Conservation (phyloP, 2,329 filamentous ascomycete species). For the Metarhizium robertsii region DNA sequence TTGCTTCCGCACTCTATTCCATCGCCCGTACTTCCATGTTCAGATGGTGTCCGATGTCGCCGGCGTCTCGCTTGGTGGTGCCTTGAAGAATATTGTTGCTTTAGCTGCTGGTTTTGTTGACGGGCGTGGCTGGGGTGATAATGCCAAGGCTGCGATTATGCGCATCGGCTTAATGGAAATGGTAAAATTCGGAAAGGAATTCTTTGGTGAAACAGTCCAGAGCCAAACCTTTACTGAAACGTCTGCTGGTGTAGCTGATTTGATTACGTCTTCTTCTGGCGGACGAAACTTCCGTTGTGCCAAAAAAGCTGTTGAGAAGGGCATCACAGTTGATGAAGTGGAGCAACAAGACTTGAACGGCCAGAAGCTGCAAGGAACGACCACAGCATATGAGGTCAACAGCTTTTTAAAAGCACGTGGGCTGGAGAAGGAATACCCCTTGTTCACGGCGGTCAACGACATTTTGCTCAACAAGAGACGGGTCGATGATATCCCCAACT, state of each 20-base stretch:
- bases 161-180: slow-evolving; percentile 91
- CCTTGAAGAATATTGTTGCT: slow-evolving; percentile 94
- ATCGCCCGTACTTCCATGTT: slow-evolving; percentile 95
- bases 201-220: slow-evolving; percentile 76
- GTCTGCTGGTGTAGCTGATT: slow-evolving; percentile 86
- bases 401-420: slow-evolving; percentile 73
- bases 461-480: slow-evolving; percentile 69
- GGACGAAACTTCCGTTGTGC: slow-evolving; percentile 93
- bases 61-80: slow-evolving; percentile 87
- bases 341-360: slow-evolving; percentile 88
- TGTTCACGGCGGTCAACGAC: slow-evolving; percentile 81
- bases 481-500: slow-evolving; percentile 70
- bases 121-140: slow-evolving; percentile 94
- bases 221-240: slow-evolving; percentile 92
- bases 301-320: slow-evolving; percentile 73
- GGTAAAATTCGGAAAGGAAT: slow-evolving; percentile 89
- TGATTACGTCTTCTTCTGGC: slow-evolving; percentile 88
- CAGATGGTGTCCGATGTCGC: slow-evolving; percentile 92
- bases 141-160: slow-evolving; percentile 98
- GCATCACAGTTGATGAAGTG: slow-evolving; percentile 74
- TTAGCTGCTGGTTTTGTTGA: slow-evolving; percentile 92
- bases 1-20: slow-evolving; percentile 78
- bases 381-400: slow-evolving; percentile 86
- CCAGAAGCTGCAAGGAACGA: slow-evolving; percentile 91
- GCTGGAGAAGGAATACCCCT: slow-evolving; percentile 73